Evolutionary conservation across 106 monocot genomes (phyloP).

Genomic region (Dendrobium chrysotoxum): DNA sequence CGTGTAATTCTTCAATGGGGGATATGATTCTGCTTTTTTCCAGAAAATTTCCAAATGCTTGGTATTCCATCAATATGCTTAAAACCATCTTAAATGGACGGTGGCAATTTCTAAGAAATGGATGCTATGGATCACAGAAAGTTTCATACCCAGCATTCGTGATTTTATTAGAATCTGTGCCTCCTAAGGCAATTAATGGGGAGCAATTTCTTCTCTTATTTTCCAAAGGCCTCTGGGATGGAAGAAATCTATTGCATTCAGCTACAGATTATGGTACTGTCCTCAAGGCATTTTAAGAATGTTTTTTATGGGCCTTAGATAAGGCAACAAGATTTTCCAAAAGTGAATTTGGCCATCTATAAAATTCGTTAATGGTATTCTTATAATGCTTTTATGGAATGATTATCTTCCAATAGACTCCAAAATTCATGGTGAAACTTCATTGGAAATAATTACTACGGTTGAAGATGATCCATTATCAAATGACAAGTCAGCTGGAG

Average conservation of each 20-base stretch:
- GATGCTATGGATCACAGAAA: too few relatives aligned
- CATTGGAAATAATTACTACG: slow-evolving; percentile 5
- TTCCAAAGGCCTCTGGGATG: slow-evolving; percentile 74
- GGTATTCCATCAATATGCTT: too few relatives aligned
- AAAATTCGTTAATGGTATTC: slow-evolving; percentile 45
- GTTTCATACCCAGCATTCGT: slow-evolving; percentile 71
- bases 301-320: slow-evolving; percentile 58
- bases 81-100: too few relatives aligned
- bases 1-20: slow-evolving; percentile 96
- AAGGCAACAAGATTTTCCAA: slow-evolving; percentile 46
- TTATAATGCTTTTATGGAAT: slow-evolving; percentile 59
- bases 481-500: slow-evolving; percentile 17
- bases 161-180: slow-evolving; percentile 59
- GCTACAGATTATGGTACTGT: slow-evolving; percentile 31
- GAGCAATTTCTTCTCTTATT: slow-evolving; percentile 65
- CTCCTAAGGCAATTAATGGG: slow-evolving; percentile 31
- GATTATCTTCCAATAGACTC: slow-evolving; percentile 43
- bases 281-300: slow-evolving; percentile 62
- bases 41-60: too few relatives aligned
- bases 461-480: slow-evolving; percentile 15
- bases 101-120: too few relatives aligned
- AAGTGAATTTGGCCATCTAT: slow-evolving; percentile 25
- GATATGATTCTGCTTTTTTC: slow-evolving; percentile 77
- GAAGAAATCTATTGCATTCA: slow-evolving; percentile 45
- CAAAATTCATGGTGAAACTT: slow-evolving; percentile 22